Evolutionary conservation across 2,329 filamentous ascomycete genomes (phyloP), one percentile per base, ranked within the genome.

Genomic region (Colletotrichum destructivum): DNA sequence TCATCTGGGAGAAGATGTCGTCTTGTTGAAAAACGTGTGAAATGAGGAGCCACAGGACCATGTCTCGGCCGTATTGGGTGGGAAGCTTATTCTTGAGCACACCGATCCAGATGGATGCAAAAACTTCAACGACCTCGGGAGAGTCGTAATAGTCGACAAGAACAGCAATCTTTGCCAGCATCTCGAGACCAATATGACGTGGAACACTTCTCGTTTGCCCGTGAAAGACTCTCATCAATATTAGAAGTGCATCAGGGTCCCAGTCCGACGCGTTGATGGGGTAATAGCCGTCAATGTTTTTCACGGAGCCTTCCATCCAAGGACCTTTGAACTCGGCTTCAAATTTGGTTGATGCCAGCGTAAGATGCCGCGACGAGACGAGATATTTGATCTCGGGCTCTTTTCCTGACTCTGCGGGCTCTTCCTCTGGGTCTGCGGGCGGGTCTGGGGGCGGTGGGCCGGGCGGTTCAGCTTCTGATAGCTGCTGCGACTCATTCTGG

Each of bases 141-240:
- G 76, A 79, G 4, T 78, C 62, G 16, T 79, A 79, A 38, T 80
- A 79, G n/a, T 80, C 77, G 1, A 80, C 76, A 3, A 80, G 62
- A 7, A 77, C 74, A 0, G 78, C 77, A 9, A 80, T 65, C 35
- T 79, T 77, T 2, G 77, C 74, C 0, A 79, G 59, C 31, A 73
- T 76, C 26, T 79, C 76, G 1, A 78, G 66, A 0, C 56, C 62
- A 9, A 80, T 42, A 0, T 4, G 31, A 1, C 68, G 68, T 0
- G 79, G 77, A 0, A 81, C 75, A 4, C 57, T 62, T 54, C 71
- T 69, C 2, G 69, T 70, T 13, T 75, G 76, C 3, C 79, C 75
- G 18, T 81, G 79, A 0, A 81, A 77, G 16, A 79, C 74, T 15
- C 75, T 59, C 40, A 81, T 75, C 0, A 81, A 21, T n/a, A 79